These are phyloP conservation scores for Aureobasidium sp. DNA, from an alignment of 2,329 filamentous ascomycete genomes.

Conservation along the genomic window DNA sequence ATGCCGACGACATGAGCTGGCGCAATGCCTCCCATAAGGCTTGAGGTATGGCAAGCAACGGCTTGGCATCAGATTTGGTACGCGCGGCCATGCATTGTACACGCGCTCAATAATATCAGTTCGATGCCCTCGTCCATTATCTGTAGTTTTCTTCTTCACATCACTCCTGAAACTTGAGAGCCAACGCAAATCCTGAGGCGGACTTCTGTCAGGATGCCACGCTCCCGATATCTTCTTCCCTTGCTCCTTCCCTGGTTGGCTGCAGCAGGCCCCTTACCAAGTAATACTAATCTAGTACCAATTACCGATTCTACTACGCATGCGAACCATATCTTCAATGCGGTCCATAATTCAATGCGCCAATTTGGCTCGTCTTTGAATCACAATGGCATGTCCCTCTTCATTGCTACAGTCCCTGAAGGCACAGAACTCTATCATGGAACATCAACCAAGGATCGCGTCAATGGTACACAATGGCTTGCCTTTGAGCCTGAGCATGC, in stretches of 20 bases:
- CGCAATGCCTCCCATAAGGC: neutral
- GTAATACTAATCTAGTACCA: neutral
- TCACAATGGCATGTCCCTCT: slow-evolving; percentile 68
- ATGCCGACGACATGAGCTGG: neutral
- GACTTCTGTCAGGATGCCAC: neutral
- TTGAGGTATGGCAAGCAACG: neutral
- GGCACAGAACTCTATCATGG: slow-evolving; percentile 64
- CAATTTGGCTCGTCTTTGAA: slow-evolving; percentile 66
- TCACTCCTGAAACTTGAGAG: neutral
- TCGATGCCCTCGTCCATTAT: neutral
- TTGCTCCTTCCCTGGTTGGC: neutral
- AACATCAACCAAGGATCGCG: slow-evolving; percentile 33
- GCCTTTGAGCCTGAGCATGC: slow-evolving; percentile 72
- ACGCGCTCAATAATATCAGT: neutral
- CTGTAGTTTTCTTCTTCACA: neutral
- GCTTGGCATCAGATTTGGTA: neutral
- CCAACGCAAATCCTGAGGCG: neutral
- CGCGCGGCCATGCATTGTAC: slow-evolving; percentile 1
- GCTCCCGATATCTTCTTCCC: neutral
- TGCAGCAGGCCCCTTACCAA: neutral
- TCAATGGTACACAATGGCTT: slow-evolving; percentile 57
- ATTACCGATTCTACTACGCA: neutral
- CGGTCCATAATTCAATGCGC: slow-evolving; percentile 60
- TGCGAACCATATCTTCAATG: slow-evolving; percentile 61
- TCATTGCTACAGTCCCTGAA: slow-evolving; percentile 54